Base-by-base conservation (phyloP, 805 yeast species). In the Saccharomyces eubayanus region DNA sequence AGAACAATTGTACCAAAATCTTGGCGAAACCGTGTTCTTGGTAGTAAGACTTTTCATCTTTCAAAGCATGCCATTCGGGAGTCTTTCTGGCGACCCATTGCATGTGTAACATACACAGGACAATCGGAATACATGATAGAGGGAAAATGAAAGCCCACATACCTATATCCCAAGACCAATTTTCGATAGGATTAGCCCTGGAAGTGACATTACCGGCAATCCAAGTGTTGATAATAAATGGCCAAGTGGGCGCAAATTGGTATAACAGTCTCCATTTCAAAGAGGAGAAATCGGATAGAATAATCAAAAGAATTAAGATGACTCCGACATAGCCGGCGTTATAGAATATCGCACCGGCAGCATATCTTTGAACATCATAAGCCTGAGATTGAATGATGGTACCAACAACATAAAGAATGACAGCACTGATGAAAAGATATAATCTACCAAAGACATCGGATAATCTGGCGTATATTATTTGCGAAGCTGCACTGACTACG, bases 61-160 rank as follows among this genome's bases (percentile, higher is more conserved):
- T 63, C 41, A 83, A 58, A 2, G 62, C 68, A 28, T 66, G 62
- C 77, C 83, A 76, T 55, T 81, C 83, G n/a, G 74, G 75, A 16
- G 80, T 77, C 53, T 72, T 77, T 14, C 75, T 62, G 12, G 88
- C 90, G 53, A 68, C 64, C 59, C 69, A 70, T 58, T 77, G 67
- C 86, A 84, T 82, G 66, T 83, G 84, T 3, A 75, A 16, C 61
- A 82, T 71, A 62, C 84, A 77, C 5, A 59, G 57, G 6, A 84
- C 59, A 51, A 86, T 67, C 21, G 91, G 92, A n/a, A 86, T 51
- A 59, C 84, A 73, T 5, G 82, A 64, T 41, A 84, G 71, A 36
- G 91, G 91, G 75, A 82, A 79, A 58, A 86, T 84, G 60, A 84
- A 82, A 1, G 90, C 89, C 87, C 87, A 86, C 79, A 86, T 85